phyloP scores from a whole-genome alignment of 2,329 filamentous ascomycete genomes.

The Aphanocladium album region DNA sequence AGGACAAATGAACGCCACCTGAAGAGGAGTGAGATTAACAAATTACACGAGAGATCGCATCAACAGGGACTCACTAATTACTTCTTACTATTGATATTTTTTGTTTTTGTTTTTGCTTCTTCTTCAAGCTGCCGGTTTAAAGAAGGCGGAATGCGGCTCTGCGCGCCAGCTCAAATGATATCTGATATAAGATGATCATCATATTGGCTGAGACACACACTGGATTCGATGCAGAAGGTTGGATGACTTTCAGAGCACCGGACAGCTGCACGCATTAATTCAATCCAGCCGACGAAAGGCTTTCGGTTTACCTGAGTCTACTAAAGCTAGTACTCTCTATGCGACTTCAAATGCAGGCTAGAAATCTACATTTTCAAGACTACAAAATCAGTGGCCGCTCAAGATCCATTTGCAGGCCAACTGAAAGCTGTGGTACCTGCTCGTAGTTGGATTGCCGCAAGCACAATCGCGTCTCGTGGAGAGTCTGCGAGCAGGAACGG shows the following conservation, averaged over 20 bases:
- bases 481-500: background rate
- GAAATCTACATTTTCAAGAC: background rate
- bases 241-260: no score
- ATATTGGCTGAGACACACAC: background rate
- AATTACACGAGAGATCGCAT: background rate
- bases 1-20: background rate
- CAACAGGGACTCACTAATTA: background rate
- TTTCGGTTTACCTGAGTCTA: background rate
- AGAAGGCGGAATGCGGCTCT: background rate
- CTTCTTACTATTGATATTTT: no score
- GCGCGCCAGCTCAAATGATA: background rate
- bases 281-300: no score
- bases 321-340: no score
- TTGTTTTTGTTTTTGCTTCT: background rate
- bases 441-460: conserved; percentile 12
- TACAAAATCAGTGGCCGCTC: conserved; percentile 5
- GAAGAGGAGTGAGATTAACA: background rate
- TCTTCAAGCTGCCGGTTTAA: background rate
- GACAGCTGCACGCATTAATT: no score
- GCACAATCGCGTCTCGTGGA: conserved; percentile 8
- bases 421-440: conserved; percentile 12
- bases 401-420: conserved; percentile 11
- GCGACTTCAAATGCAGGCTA: background rate
- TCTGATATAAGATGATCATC: background rate
- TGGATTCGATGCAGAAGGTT: no score